phyloP scores from a whole-genome alignment of 2,329 filamentous ascomycete species.

The Fusarium succisae region DNA sequence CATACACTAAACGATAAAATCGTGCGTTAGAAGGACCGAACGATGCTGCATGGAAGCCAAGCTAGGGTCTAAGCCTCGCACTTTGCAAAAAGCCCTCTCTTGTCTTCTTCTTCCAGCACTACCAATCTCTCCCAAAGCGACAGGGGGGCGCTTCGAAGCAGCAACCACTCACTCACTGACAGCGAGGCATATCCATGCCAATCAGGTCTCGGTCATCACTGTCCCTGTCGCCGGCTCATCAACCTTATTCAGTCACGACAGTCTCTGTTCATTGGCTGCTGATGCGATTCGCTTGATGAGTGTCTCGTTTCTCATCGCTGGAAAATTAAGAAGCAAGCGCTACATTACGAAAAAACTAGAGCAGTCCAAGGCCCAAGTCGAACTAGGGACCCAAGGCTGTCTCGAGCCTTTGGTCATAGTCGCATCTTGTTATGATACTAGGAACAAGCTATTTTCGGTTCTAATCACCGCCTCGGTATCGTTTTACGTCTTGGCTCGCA shows the following conservation, averaged over 20 bases:
- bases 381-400: slow-evolving; percentile 3
- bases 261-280: slow-evolving; percentile 15
- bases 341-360: slow-evolving; percentile 7
- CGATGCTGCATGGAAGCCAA: slow-evolving; percentile 43
- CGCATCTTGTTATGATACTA: not conserved
- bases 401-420: slow-evolving; percentile 4
- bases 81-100: slow-evolving; percentile 41
- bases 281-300: slow-evolving; percentile 1
- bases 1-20: slow-evolving; percentile 39
- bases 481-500: not conserved
- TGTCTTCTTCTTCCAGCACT: not conserved
- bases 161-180: slow-evolving; percentile 20
- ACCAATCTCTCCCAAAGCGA: slow-evolving; percentile 20
- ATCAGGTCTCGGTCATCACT: slow-evolving; percentile 20
- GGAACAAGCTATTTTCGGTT: slow-evolving; percentile 4
- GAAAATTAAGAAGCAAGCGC: slow-evolving; percentile 31
- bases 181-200: slow-evolving; percentile 32
- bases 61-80: slow-evolving; percentile 42
- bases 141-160: slow-evolving; percentile 23
- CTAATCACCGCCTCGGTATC: slow-evolving; percentile 7
- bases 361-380: not conserved
- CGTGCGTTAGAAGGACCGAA: slow-evolving; percentile 45
- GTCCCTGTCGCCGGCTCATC: slow-evolving; percentile 25
- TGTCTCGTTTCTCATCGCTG: slow-evolving; percentile 19
- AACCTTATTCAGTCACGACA: slow-evolving; percentile 29